These are phyloP conservation scores for Aspergillus sclerotioniger DNA, from an alignment of 495 filamentous ascomycete species.

Conservation along the genomic window DNA sequence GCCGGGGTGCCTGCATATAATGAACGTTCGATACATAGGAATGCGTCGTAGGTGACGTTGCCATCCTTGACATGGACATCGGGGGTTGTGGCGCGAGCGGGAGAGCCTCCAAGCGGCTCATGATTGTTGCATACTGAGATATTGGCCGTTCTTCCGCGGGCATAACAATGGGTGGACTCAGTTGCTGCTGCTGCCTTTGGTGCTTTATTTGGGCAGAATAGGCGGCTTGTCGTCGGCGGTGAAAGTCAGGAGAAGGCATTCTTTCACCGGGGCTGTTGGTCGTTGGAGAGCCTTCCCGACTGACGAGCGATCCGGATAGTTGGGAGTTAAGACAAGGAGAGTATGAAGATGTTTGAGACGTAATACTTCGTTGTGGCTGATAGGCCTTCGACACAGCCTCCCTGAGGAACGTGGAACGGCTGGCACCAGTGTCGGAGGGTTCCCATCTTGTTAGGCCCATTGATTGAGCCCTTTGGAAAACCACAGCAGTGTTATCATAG, in stretches of 20 bases:
- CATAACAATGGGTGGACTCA: constrained; percentile 30
- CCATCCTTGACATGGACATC: not conserved
- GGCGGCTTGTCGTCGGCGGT: constrained; percentile 36
- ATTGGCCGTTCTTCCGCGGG: constrained; percentile 47
- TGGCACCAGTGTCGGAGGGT: constrained; percentile 39
- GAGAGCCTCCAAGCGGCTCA: constrained; percentile 32
- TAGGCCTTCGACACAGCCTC: constrained; percentile 61
- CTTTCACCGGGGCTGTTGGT: constrained; percentile 7
- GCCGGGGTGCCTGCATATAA: not conserved
- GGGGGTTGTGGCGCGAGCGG: constrained; percentile 10
- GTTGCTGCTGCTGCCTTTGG: constrained; percentile 26
- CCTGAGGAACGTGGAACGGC: constrained; percentile 60
- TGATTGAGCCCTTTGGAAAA: constrained; percentile 50
- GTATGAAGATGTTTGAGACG: constrained; percentile 9
- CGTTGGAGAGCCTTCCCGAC: constrained; percentile 3
- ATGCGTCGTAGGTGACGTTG: not conserved
- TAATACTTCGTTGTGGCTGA: constrained; percentile 43
- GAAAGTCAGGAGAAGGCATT: constrained; percentile 11
- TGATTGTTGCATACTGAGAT: constrained; percentile 41
- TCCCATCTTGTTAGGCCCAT: constrained; percentile 60
- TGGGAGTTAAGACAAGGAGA: constrained; percentile 6
- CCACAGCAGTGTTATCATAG: constrained; percentile 38
- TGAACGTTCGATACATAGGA: constrained; percentile 9
- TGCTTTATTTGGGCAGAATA: constrained; percentile 43
- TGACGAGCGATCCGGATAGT: not conserved